Conservation (phyloP, 768 basidiomycete species). For the Coprinopsis marcescibilis region DNA sequence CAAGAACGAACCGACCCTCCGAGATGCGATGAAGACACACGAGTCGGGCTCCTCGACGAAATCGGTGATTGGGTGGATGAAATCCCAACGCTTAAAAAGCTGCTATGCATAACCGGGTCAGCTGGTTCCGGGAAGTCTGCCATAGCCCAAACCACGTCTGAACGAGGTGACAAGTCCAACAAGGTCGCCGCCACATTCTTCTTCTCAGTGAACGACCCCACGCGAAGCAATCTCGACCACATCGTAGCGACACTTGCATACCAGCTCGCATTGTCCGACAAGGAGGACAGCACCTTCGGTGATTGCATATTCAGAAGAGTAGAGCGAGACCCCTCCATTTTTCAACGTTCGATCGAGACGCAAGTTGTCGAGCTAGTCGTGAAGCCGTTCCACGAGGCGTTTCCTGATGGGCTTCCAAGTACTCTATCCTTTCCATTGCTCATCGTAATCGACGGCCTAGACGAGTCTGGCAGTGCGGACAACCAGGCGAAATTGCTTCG, state of each 20-base stretch:
- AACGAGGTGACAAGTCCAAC: not conserved
- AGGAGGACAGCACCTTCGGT: not conserved
- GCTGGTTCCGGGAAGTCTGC: not conserved
- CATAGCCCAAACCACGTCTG: not conserved
- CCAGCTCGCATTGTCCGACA: conserved; percentile 10
- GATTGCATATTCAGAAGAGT: conserved; percentile 2
- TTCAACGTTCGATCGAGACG: too few relatives aligned
- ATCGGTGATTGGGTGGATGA: not conserved
- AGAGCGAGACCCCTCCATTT: not conserved
- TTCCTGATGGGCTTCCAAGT: too few relatives aligned
- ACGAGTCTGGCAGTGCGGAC: conserved; percentile 10
- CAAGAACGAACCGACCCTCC: not conserved
- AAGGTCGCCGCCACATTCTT: not conserved
- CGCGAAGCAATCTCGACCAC: not conserved
- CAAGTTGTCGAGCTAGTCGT: too few relatives aligned
- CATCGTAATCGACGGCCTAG: conserved; percentile 7
- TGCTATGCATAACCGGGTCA: not conserved
- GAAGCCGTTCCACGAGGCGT: too few relatives aligned
- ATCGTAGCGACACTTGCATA: conserved; percentile 8
- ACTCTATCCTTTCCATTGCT: too few relatives aligned
- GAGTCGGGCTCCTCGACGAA: not conserved
- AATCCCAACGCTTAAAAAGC: too few relatives aligned
- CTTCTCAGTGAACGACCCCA: not conserved
- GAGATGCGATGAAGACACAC: conserved; percentile 1
- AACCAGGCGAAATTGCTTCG: conserved; percentile 7